A percentile compares a stretch with the other conserved stretches of the same genome.
These are phyloP conservation scores for Salix viminalis DNA, from an alignment of 345 rosid genomes.

Conservation along the genomic window DNA sequence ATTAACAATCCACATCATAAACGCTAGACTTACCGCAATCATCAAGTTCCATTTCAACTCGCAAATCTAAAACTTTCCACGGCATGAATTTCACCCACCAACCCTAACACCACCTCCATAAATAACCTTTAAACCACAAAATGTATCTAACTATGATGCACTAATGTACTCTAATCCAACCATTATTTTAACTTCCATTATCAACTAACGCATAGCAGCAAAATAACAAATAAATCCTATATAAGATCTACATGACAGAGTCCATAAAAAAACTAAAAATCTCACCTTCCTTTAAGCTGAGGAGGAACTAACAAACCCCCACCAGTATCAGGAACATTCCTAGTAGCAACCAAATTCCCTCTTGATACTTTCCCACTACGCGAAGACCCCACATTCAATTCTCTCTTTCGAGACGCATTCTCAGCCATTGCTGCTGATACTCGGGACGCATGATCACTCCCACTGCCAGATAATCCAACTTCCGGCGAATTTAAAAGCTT, in stretches of 20 bases:
- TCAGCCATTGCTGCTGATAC: slow-evolving; percentile 76
- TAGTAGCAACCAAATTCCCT: slow-evolving; percentile 47
- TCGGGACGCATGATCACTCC: slow-evolving; percentile 62
- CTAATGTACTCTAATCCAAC: not conserved
- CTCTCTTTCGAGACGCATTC: slow-evolving; percentile 62
- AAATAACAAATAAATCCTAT: not conserved
- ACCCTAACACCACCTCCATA: not conserved
- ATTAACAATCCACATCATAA: no score
- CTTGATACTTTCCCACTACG: slow-evolving; percentile 56
- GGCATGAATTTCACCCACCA: not conserved
- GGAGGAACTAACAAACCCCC: slow-evolving; percentile 72
- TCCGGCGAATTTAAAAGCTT: slow-evolving; percentile 55
- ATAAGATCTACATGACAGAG: not conserved
- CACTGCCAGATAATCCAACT: slow-evolving; percentile 28
- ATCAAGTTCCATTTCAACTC: not conserved
- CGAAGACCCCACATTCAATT: slow-evolving; percentile 38
- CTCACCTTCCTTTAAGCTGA: slow-evolving; percentile 79
- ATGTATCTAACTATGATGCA: not conserved
- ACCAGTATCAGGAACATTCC: slow-evolving; percentile 54
- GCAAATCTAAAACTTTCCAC: not conserved
- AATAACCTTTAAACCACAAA: not conserved
- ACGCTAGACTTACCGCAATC: no score
- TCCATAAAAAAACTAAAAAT: slow-evolving; percentile 10
- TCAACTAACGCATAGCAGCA: not conserved
- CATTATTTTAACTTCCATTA: not conserved